A percentile compares a stretch with the other conserved stretches of the same genome.
Conservation (phyloP, 176 grass and related monocot genomes). For the Phyllostachys edulis region DNA sequence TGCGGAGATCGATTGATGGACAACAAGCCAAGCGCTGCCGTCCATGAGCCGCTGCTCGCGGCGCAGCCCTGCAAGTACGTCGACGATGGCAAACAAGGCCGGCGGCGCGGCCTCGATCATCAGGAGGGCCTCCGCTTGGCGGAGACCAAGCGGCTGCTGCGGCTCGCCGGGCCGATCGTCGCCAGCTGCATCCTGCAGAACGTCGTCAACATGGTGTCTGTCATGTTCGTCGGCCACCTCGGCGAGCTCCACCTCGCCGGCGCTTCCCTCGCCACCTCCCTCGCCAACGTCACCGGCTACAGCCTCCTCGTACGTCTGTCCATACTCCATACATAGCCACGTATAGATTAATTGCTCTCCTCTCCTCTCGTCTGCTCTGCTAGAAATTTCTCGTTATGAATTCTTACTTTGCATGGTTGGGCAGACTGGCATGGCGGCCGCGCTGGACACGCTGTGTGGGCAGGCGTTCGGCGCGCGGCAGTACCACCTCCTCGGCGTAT, state of each 20-base stretch:
- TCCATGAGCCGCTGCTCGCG: conserved; percentile 21
- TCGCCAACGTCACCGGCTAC: conserved; percentile 55
- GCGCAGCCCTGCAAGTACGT: not conserved
- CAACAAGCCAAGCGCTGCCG: conserved; percentile 7
- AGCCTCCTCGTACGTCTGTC: conserved; percentile 41
- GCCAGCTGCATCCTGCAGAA: conserved; percentile 49
- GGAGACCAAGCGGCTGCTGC: conserved; percentile 38
- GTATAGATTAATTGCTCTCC: not conserved
- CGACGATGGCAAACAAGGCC: too few relatives aligned
- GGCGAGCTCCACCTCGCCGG: conserved; percentile 59
- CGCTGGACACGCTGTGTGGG: conserved; percentile 57
- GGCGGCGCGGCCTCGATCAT: too few relatives aligned
- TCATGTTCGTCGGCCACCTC: conserved; percentile 66
- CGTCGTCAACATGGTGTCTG: conserved; percentile 46
- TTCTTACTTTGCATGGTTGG: not conserved
- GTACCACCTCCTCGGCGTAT: conserved; percentile 35
- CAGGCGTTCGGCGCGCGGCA: conserved; percentile 61
- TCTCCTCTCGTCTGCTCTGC: not conserved
- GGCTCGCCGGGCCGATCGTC: conserved; percentile 48
- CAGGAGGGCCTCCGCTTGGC: not conserved
- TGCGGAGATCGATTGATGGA: not conserved
- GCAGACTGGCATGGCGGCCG: conserved; percentile 31
- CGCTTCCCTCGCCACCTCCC: conserved; percentile 50
- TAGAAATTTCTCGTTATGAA: not conserved
- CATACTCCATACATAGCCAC: not conserved